Percentiles rank a stretch among this genome's conserved stretches.
Evolutionary conservation across 139 green algal genomes (phyloP).

Genomic region (Nannochloris sp.): DNA sequence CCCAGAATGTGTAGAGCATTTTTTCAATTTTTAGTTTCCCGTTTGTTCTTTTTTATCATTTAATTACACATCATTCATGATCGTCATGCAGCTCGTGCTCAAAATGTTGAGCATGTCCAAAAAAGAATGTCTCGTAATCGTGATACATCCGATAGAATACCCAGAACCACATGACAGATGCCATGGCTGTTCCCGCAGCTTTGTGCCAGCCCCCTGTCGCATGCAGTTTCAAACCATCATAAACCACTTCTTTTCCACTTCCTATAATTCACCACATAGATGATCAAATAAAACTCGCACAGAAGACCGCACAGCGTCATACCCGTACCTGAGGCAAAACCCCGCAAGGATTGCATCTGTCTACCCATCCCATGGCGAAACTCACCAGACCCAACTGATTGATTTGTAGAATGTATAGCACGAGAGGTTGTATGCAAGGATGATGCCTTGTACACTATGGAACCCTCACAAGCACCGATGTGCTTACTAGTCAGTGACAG

Average conservation of each 20-base stretch:
- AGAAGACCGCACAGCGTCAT: neutral
- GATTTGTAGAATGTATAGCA: too few species aligned
- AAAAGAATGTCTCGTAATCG: constrained; percentile 43
- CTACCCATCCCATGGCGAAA: too few species aligned
- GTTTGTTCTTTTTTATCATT: constrained; percentile 4
- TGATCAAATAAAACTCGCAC: neutral
- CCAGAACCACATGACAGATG: constrained; percentile 69
- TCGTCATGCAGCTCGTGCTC: constrained; percentile 36
- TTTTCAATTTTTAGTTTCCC: neutral
- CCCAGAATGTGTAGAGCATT: neutral
- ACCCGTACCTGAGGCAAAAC: too few species aligned
- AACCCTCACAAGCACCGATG: too few species aligned
- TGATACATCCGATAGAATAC: constrained; percentile 62
- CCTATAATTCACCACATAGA: constrained; percentile 4
- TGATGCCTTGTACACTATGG: too few species aligned
- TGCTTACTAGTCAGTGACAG: too few species aligned
- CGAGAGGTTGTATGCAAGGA: too few species aligned
- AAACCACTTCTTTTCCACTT: constrained; percentile 14
- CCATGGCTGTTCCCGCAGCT: constrained; percentile 37
- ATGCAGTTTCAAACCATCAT: constrained; percentile 57
- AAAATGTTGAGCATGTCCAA: constrained; percentile 41
- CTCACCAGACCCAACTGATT: too few species aligned
- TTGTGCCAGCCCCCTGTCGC: constrained; percentile 41
- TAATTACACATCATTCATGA: neutral
- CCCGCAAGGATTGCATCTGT: too few species aligned